These are phyloP conservation scores for Chionographis japonica DNA, from an alignment of 106 monocot species.

Conservation along the genomic window DNA sequence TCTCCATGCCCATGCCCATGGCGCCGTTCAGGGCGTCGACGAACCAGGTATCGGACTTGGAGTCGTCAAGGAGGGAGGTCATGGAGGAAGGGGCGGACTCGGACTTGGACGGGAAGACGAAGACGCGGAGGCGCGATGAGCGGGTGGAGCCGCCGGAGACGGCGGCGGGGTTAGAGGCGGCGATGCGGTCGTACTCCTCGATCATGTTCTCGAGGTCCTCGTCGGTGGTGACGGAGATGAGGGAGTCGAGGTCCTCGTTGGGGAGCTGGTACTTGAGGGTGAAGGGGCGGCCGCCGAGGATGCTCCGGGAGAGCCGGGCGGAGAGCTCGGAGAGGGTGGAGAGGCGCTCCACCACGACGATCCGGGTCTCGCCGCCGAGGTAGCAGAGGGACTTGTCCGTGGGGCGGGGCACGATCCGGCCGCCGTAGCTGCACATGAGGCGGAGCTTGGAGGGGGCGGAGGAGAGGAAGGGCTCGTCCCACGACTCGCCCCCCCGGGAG, in stretches of 20 bases:
- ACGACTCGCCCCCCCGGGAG: constrained; percentile 79
- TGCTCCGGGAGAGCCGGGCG: constrained; percentile 49
- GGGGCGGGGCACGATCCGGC: constrained; percentile 90
- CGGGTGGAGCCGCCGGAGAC: constrained; percentile 8
- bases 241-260: constrained; percentile 93
- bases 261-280: constrained; percentile 95
- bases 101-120: constrained; percentile 65
- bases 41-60: constrained; percentile 92
- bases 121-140: constrained; percentile 62
- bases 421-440: constrained; percentile 96
- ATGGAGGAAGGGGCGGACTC: constrained; percentile 65
- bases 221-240: constrained; percentile 89
- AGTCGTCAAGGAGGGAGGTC: constrained; percentile 71
- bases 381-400: constrained; percentile 91
- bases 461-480: constrained; percentile 64
- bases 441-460: constrained; percentile 49
- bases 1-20: constrained; percentile 34
- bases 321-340: constrained; percentile 64
- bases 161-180: constrained; percentile 6
- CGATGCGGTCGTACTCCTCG: constrained; percentile 88
- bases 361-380: constrained; percentile 92
- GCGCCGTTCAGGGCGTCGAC: constrained; percentile 90
- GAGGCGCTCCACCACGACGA: constrained; percentile 79
- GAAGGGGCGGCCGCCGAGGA: constrained; percentile 56
- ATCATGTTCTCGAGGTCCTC: constrained; percentile 99